Evolutionary conservation across 2,329 filamentous ascomycete genomes (phyloP).

Genomic region (Neonectria faginata): DNA sequence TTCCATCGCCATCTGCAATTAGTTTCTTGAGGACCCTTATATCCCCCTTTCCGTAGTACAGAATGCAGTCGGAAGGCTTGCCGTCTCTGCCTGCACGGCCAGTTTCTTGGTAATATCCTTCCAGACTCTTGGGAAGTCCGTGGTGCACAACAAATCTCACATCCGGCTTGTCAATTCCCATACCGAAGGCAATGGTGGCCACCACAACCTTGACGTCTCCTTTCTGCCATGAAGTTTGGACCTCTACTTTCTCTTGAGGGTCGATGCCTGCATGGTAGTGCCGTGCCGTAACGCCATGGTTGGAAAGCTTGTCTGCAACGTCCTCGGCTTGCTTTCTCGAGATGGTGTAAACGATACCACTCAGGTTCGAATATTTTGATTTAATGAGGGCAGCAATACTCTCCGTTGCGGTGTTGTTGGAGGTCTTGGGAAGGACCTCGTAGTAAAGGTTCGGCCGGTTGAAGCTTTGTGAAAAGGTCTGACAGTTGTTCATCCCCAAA

Average conservation of each 20-base stretch:
- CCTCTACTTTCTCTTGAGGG: constrained; percentile 72
- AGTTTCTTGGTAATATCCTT: constrained; percentile 99
- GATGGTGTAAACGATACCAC: constrained; percentile 93
- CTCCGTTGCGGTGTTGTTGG: constrained; percentile 58
- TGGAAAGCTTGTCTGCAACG: constrained; percentile 76
- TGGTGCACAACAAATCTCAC: constrained; percentile 97
- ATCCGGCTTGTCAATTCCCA: constrained; percentile 99
- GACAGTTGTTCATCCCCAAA: constrained; percentile 82
- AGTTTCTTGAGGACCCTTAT: constrained; percentile 79
- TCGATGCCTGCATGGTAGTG: constrained; percentile 90
- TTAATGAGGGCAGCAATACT: constrained; percentile 76
- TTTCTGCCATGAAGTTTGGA: constrained; percentile 86
- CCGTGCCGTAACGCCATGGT: constrained; percentile 76
- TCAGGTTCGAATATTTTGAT: constrained; percentile 74
- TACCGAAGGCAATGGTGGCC: constrained; percentile 97
- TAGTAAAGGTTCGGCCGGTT: constrained; percentile 96
- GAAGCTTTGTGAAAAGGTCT: constrained; percentile 91
- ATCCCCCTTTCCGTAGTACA: constrained; percentile 88
- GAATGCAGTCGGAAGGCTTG: constrained; percentile 85
- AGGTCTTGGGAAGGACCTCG: constrained; percentile 80
- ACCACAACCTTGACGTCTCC: constrained; percentile 89
- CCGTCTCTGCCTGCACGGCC: constrained; percentile 94
- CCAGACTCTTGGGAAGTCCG: constrained; percentile 90
- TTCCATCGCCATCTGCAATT: constrained; percentile 85
- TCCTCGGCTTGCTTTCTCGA: constrained; percentile 86